Percentiles rank a stretch among this genome's conserved stretches.
Evolutionary conservation across 2,329 filamentous ascomycete species (phyloP).

Genomic region (Tympanopsis confertula): DNA sequence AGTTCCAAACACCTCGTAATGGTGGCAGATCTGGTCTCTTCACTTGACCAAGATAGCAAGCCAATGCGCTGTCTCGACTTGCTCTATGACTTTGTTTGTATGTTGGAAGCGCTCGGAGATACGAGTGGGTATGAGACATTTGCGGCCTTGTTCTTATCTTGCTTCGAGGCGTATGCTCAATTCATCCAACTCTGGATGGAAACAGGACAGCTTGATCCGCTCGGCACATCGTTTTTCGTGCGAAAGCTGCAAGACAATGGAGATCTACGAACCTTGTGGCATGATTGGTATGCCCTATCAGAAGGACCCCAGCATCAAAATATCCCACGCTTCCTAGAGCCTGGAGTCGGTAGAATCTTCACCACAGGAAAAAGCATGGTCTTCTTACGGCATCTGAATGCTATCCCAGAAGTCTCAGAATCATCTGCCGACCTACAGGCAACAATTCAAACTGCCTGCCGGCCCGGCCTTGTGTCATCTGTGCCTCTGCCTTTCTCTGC

Average conservation of each 20-base stretch:
- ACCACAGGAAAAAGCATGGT: conserved; percentile 1
- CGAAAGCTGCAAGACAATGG: not conserved
- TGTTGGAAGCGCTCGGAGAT: not conserved
- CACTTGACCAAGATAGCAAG: not conserved
- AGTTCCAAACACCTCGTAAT: not conserved
- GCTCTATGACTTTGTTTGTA: not conserved
- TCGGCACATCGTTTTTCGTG: not conserved
- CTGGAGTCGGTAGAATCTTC: not conserved
- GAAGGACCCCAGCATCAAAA: not conserved
- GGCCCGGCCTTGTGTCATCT: not conserved
- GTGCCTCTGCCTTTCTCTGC: not conserved
- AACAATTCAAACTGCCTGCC: too few relatives aligned
- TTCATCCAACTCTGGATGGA: not conserved
- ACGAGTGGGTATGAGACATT: not conserved
- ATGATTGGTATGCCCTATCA: not conserved
- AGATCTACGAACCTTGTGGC: not conserved
- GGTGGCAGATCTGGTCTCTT: not conserved
- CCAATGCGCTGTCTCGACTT: not conserved
- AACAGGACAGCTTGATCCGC: not conserved
- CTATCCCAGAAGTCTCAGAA: not conserved
- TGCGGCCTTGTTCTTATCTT: not conserved
- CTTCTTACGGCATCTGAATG: not conserved
- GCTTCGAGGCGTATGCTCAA: not conserved
- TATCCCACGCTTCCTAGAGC: not conserved
- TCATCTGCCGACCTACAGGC: not conserved